phyloP scores from a whole-genome alignment of 768 basidiomycete genomes.

The Leccinum obscurum region DNA sequence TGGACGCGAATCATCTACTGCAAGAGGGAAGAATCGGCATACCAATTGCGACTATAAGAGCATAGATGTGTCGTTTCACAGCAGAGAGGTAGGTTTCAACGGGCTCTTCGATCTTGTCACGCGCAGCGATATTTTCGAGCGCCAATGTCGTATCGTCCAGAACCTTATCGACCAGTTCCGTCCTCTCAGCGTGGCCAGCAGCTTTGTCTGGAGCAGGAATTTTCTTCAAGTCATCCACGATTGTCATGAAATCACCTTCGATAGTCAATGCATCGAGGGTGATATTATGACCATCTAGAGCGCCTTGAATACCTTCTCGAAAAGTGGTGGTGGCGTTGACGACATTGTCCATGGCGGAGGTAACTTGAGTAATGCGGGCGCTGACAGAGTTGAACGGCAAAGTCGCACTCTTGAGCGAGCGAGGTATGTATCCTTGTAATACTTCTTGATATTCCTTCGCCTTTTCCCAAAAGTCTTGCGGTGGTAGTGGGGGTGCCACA shows the following conservation, averaged over 20 bases:
- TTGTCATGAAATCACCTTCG: constrained; percentile 8
- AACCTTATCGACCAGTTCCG: constrained; percentile 5
- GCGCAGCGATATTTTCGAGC: constrained; percentile 1
- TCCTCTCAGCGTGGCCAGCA: constrained; percentile 6
- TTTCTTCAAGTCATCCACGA: constrained; percentile 3
- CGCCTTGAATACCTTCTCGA: constrained; percentile 8
- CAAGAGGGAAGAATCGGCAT: neutral
- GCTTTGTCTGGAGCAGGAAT: neutral
- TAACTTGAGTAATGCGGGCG: constrained; percentile 3
- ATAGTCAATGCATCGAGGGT: constrained; percentile 8
- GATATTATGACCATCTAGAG: constrained; percentile 6
- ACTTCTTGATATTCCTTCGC: neutral
- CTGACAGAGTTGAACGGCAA: constrained; percentile 2
- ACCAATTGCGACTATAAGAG: constrained; percentile 13
- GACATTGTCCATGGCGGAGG: constrained; percentile 8
- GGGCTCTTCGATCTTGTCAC: constrained; percentile 8
- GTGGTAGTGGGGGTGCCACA: neutral
- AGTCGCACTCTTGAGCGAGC: constrained; percentile 7
- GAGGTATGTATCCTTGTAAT: constrained; percentile 5
- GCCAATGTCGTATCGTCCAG: constrained; percentile 5
- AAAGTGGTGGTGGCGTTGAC: constrained; percentile 13
- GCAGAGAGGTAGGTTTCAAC: constrained; percentile 1
- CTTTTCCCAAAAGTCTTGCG: constrained; percentile 14
- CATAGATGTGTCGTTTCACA: constrained; percentile 10
- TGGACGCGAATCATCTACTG: neutral